A percentile compares a stretch with the other conserved stretches of the same genome.
phyloP scores from a whole-genome alignment of 2,329 filamentous ascomycete species.

The Penicillium hordei region DNA sequence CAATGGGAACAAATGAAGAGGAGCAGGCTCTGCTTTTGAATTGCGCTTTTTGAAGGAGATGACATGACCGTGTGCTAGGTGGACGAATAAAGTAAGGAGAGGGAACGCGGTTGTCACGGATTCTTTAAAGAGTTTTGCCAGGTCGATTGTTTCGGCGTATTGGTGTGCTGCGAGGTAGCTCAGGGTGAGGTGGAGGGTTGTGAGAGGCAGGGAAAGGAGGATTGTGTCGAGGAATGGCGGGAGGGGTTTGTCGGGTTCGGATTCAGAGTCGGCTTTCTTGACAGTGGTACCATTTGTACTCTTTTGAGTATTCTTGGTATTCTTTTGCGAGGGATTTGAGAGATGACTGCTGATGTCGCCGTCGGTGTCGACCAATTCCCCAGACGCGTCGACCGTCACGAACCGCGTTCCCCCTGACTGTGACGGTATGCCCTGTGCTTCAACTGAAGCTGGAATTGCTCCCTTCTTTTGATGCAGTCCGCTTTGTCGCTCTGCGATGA shows the following conservation, averaged over 20 bases:
- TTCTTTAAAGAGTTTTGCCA: conserved; percentile 35
- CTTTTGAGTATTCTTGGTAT: not conserved
- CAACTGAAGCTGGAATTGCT: not conserved
- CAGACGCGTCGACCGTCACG: conserved; percentile 35
- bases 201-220: conserved; percentile 44
- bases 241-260: conserved; percentile 24
- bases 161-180: conserved; percentile 49
- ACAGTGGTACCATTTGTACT: not conserved
- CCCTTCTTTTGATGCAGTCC: conserved; percentile 24
- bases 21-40: conserved; percentile 1
- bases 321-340: conserved; percentile 4
- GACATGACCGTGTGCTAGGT: conserved; percentile 48
- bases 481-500: conserved; percentile 46
- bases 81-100: conserved; percentile 44
- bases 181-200: conserved; percentile 47
- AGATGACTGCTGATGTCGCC: conserved; percentile 17
- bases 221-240: conserved; percentile 46
- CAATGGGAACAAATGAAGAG: conserved; percentile 26
- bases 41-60: conserved; percentile 30
- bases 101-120: conserved; percentile 44
- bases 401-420: conserved; percentile 31
- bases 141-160: conserved; percentile 42
- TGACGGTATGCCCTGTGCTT: conserved; percentile 7
- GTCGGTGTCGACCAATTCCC: conserved; percentile 20
- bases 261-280: conserved; percentile 11